These are phyloP conservation scores for Helenozyma baotianmanensis DNA, from an alignment of 805 yeast species.

Conservation along the genomic window DNA sequence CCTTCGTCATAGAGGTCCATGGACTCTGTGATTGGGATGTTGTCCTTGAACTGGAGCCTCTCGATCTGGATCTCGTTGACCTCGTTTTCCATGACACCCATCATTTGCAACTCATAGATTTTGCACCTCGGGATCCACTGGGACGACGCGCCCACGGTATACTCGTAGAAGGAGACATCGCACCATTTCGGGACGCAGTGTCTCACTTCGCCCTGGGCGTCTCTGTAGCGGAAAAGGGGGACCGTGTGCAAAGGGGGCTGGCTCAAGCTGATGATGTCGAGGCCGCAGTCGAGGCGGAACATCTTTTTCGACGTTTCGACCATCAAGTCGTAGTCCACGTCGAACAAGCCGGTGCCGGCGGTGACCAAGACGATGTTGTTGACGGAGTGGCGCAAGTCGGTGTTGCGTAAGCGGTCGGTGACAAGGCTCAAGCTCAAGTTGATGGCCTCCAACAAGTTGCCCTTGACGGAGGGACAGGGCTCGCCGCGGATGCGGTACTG, in stretches of 20 bases:
- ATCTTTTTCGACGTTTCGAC: conserved; percentile 71
- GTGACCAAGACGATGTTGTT: conserved; percentile 83
- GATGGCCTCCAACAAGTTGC: conserved; percentile 83
- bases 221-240: conserved; percentile 76
- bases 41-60: conserved; percentile 39
- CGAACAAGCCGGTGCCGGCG: conserved; percentile 92
- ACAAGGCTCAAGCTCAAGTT: conserved; percentile 77
- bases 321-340: conserved; percentile 78
- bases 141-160: conserved; percentile 36
- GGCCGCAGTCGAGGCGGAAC: conserved; percentile 73
- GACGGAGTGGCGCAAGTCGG: conserved; percentile 86
- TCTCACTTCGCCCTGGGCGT: conserved; percentile 41
- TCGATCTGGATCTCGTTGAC: conserved; percentile 63
- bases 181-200: conserved; percentile 94
- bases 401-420: conserved; percentile 72
- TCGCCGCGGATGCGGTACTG: conserved; percentile 42
- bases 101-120: conserved; percentile 94
- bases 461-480: conserved; percentile 81
- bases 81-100: conserved; percentile 95
- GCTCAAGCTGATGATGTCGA: conserved; percentile 83
- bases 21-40: conserved; percentile 47
- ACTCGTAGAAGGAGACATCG: conserved; percentile 87
- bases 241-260: conserved; percentile 91
- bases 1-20: conserved; percentile 67
- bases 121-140: conserved; percentile 94